Base-by-base conservation (phyloP, 768 basidiomycete genomes). In the Chalciporus pseudorubinellus region DNA sequence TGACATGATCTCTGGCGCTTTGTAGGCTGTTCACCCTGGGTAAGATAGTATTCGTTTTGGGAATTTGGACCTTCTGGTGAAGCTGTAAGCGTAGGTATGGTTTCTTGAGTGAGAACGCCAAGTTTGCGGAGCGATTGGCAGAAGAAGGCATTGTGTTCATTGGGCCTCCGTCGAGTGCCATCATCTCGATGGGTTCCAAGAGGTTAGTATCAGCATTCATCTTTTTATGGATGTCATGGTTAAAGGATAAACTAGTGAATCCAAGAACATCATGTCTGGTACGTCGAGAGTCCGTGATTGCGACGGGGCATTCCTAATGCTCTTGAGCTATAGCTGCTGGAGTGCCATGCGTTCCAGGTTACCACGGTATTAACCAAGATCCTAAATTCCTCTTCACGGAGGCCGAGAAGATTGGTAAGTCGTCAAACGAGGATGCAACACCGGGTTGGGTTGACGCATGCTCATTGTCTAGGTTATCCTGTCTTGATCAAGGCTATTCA, bases 401-500 rank as follows among this genome's bases (percentile, higher is more conserved):
- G 62, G 86, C 93, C 0, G 72, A 82, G 61, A 72, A 80, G 51
- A 91, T 94, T 26, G 91, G 87, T 82, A 53, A 48, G 52, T 47
- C 12, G 14, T 20, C n/a, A 18, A 19, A 33, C 4, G 3, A 20
- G 36, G 6, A 41, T 34, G n/a, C 18, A 28, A 6, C 14, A 8
- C 21, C 13, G 19, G 6, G 5, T 12, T 46, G 19, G n/a, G 20
- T 16, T 44, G 14, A 40, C 12, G 38, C 3, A 5, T n/a, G 28
- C 16, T 1, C 14, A n/a, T 36, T 42, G 31, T 28, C 20, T 39
- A 87, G 87, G 89, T 11, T 95, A 90, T 63, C 94, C 94, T 22
- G 89, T 95, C 2, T 74, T 98, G 24, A 97, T 98, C 70, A 98
- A 98, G 65, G 95, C 94, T n/a, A 87, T 94, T 41, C 88, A 95